A percentile compares a stretch with the other conserved stretches of the same genome.
Evolutionary conservation across 257 asterid species (phyloP).

Genomic region (Voacanga thouarsii): DNA sequence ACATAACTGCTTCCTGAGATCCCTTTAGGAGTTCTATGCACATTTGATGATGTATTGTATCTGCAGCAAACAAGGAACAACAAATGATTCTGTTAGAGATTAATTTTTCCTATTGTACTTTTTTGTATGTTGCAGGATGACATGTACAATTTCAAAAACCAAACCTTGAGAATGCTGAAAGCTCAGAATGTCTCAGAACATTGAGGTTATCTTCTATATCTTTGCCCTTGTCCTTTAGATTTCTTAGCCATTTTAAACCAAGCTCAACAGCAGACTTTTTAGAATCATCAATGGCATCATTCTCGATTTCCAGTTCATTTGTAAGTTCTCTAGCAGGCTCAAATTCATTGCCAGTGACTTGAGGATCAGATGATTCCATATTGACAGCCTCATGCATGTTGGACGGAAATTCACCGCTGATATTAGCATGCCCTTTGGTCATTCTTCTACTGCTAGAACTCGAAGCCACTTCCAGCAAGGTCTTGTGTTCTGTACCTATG

Average conservation of each 20-base stretch:
- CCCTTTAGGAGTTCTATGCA: constrained; percentile 46
- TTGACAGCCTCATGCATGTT: constrained; percentile 21
- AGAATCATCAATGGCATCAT: constrained; percentile 28
- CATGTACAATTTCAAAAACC: background rate
- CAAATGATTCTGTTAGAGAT: constrained; percentile 7
- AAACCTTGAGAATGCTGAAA: constrained; percentile 89
- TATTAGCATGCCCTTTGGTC: constrained; percentile 27
- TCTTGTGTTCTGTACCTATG: constrained; percentile 17
- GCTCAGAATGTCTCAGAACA: constrained; percentile 65
- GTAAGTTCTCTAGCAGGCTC: constrained; percentile 42
- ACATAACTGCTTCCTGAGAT: constrained; percentile 41
- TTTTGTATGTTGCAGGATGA: constrained; percentile 1
- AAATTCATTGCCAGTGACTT: constrained; percentile 33
- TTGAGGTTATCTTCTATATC: constrained; percentile 48
- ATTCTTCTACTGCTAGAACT: constrained; percentile 21
- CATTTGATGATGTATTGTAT: constrained; percentile 58
- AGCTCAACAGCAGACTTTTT: constrained; percentile 43
- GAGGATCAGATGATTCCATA: constrained; percentile 25
- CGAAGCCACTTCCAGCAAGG: constrained; percentile 22
- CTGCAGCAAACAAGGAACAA: constrained; percentile 38
- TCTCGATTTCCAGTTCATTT: constrained; percentile 32
- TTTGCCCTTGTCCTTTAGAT: constrained; percentile 40
- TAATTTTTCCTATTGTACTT: constrained; percentile 9
- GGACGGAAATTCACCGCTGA: constrained; percentile 25
- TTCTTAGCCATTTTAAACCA: constrained; percentile 66